Base-by-base conservation (phyloP, 257 asterid genomes). In the Solanum sejunctum region DNA sequence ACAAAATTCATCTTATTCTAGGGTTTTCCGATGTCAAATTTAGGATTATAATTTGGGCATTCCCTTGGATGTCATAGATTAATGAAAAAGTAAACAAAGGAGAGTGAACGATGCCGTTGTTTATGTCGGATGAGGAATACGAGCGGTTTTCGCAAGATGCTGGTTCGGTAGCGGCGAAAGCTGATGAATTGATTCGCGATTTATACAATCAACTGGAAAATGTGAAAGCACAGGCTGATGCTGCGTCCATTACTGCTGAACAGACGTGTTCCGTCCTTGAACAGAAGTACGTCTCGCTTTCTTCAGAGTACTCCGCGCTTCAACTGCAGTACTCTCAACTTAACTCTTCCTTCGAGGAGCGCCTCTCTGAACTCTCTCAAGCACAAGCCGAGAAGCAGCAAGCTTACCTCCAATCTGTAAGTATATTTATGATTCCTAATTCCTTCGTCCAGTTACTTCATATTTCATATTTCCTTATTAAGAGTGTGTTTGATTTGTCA, bases 241-340 rank as follows among this genome's bases (percentile, higher is more conserved):
- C 98, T 61, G 91, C 97, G 21, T 89, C 97, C 23, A 93, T 97
- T 84, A 93, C 98, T 55, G 96, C 96, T 43, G 99, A 97, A 84
- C 99, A 97, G 83, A 92, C 94, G 1, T 93, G 98, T 89, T 89
- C 95, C 32, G 88, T 93, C 47, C 92, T 93, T 75, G 98, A 97
- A 43, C 99, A 97, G 87, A 95, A 93, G 80, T 93, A 92, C 85
- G 93, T 93, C 8, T 88, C 98, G 8, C 97, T 95, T 63, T 85
- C 95, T 8, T 85, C 90, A 18, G 98, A 97, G 43, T 87, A 86
- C 86, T 80, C 92, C 18, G 81, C 87, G 23, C 88, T 95, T 49
- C 98, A 93, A 87, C 86, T 89, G 70, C 95, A 87, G 81, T 85
- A 86, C 47, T 85, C 91, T 60, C 93, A 93, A 51, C 85, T 90